These are phyloP conservation scores for Apodospora peruviana DNA, from an alignment of 495 filamentous ascomycete species.

Conservation along the genomic window DNA sequence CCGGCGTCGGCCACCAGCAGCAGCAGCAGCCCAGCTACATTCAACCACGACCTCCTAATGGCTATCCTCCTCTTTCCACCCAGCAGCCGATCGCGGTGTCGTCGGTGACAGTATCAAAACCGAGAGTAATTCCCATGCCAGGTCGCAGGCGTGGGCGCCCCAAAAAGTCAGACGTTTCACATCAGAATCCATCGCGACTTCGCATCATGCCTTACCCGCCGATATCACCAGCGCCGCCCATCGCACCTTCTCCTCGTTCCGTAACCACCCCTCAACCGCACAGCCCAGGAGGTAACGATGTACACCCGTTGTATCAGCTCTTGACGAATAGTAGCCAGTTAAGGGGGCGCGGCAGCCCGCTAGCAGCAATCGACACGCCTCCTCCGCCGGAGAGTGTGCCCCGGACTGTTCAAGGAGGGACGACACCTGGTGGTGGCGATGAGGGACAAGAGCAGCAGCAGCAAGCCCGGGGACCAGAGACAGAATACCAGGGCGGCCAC, in stretches of 20 bases:
- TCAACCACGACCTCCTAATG: constrained; percentile 35
- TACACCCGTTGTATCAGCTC: constrained; percentile 1
- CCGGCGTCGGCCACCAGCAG: constrained; percentile 9
- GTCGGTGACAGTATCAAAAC: constrained; percentile 17
- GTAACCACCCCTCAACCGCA: constrained; percentile 15
- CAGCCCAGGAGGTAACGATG: constrained; percentile 12
- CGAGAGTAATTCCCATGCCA: constrained; percentile 16
- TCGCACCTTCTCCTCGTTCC: constrained; percentile 19
- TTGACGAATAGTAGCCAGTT: not conserved
- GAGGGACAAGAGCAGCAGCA: not conserved
- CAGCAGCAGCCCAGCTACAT: constrained; percentile 22
- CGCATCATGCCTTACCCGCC: constrained; percentile 25
- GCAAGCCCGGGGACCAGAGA: constrained; percentile 1
- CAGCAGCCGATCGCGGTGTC: constrained; percentile 13
- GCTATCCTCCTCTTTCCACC: constrained; percentile 23
- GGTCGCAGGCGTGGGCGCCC: constrained; percentile 24
- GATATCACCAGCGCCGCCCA: constrained; percentile 34
- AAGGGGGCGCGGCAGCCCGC: constrained; percentile 12
- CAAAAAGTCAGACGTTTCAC: constrained; percentile 15
- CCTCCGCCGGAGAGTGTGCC: constrained; percentile 8
- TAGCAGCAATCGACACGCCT: constrained; percentile 7
- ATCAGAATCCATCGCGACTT: constrained; percentile 17
- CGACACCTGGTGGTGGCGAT: not conserved
- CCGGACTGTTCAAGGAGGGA: constrained; percentile 1
- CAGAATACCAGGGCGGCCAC: constrained; percentile 5